Conservation (phyloP, 2,329 filamentous ascomycete species). For the Incumbomyces delicatus region DNA sequence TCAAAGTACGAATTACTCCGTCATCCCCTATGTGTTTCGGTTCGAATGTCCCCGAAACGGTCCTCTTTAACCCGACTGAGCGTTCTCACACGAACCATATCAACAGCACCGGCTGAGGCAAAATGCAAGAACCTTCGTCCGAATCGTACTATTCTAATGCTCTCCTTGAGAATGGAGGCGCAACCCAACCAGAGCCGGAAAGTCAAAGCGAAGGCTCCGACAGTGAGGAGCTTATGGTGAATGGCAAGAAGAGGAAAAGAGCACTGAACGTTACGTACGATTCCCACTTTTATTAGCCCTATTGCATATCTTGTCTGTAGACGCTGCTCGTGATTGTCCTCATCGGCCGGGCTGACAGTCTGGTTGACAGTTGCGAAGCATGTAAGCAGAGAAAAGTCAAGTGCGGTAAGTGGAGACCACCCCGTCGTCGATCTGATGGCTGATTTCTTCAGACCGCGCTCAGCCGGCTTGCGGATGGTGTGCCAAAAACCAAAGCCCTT, state of each 20-base stretch:
- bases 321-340: too few species aligned
- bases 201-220: conserved; percentile 13
- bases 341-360: neutral
- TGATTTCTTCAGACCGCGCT: conserved; percentile 32
- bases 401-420: conserved; percentile 27
- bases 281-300: neutral
- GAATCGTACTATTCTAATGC: neutral
- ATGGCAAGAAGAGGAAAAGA: conserved; percentile 48
- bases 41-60: too few species aligned
- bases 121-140: neutral
- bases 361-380: conserved; percentile 15
- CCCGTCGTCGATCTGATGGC: neutral
- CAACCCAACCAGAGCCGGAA: neutral
- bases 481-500: conserved; percentile 54
- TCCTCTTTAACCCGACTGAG: too few species aligned
- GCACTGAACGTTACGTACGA: conserved; percentile 24
- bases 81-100: too few species aligned
- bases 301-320: too few species aligned
- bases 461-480: conserved; percentile 61
- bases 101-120: neutral
- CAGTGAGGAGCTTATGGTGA: conserved; percentile 37
- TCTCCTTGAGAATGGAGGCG: neutral
- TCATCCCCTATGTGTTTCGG: too few species aligned
- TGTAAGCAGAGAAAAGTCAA: conserved; percentile 37
- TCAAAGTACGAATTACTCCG: too few species aligned